These are phyloP conservation scores for Amanita polypyramis DNA, from an alignment of 768 basidiomycete genomes.

Conservation along the genomic window DNA sequence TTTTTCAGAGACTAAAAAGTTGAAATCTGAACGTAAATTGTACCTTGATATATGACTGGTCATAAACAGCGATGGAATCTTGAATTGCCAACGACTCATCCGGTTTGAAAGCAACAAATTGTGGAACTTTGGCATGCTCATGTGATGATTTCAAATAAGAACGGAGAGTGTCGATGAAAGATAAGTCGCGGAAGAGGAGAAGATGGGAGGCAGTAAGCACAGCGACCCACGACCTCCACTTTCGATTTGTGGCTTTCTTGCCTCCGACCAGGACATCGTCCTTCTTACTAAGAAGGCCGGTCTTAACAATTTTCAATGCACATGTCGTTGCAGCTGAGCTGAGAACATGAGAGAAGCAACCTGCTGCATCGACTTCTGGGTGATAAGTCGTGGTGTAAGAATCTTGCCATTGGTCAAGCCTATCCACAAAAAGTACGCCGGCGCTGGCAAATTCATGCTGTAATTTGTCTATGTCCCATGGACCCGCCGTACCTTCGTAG, in stretches of 20 bases:
- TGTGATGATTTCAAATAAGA: constrained; percentile 27
- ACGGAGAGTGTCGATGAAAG: constrained; percentile 39
- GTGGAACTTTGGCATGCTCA: constrained; percentile 25
- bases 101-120: constrained; percentile 46
- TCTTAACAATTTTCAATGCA: constrained; percentile 63
- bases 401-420: constrained; percentile 15
- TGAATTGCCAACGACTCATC: constrained; percentile 80
- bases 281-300: constrained; percentile 74
- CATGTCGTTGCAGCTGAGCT: constrained; percentile 14
- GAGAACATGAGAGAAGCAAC: constrained; percentile 3
- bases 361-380: constrained; percentile 19
- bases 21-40: constrained; percentile 10
- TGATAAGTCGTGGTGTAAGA: constrained; percentile 26
- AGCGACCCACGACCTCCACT: constrained; percentile 84
- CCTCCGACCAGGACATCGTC: constrained; percentile 71
- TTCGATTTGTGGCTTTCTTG: constrained; percentile 63
- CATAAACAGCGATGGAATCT: constrained; percentile 71
- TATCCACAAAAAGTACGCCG: constrained; percentile 42
- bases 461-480: constrained; percentile 60
- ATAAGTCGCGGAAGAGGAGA: constrained; percentile 74
- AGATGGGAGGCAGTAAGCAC: constrained; percentile 86
- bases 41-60: constrained; percentile 71
- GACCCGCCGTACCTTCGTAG: constrained; percentile 53
- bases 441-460: constrained; percentile 56
- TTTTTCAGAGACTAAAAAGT: neutral